Evolutionary conservation across 148 eudicot genomes (phyloP), one percentile per base, ranked within the genome.

Genomic region (Mesembryanthemum crystallinum): DNA sequence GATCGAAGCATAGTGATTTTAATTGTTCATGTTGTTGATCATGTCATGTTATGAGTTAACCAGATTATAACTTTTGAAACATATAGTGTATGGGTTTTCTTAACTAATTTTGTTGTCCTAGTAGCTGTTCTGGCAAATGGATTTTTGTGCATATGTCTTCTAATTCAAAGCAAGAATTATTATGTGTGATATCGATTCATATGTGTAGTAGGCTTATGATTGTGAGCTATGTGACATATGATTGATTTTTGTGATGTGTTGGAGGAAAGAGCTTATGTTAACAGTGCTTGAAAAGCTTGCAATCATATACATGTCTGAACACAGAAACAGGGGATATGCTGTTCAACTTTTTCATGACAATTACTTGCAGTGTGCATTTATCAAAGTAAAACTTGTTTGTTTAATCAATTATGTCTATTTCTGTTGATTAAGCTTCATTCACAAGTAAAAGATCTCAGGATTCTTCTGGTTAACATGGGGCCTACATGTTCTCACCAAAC

Each of bases 401-500:
- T 64, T 30, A 3, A 64, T 64, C 29, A 17, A 21, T 28, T 10
- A 45, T 66, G 24, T 60, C 32, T 33, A 30, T 17, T 33, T 81
- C 14, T 67, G 51, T 59, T 72, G 73, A 35, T 73, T 17, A 51
- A 27, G 69, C 45, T 72, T 73, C 13, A 3, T 21, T 64, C 8
- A 14, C 69, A 20, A 18, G 11, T 21, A 32, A 21, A 54, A 62
- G 37, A 70, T 35, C 17, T 27, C 20, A 37, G 63, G 61, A 60
- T 24, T 43, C 49, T 15, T 54, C 25, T 27, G 29, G 62, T 61
- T 25, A n/a, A 43, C 52, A 77, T 73, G 84, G 64, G 55, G 64
- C 67, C 45, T 68, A 28, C 39, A 20, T 18, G 64, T n/a, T 54
- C 21, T 37, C 45, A 29, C 10, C 21, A n/a, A 4, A 24, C 17